Evolutionary conservation across 345 rosid species (phyloP), one percentile per base, ranked within the genome.

Genomic region (Arabis hirsuta): DNA sequence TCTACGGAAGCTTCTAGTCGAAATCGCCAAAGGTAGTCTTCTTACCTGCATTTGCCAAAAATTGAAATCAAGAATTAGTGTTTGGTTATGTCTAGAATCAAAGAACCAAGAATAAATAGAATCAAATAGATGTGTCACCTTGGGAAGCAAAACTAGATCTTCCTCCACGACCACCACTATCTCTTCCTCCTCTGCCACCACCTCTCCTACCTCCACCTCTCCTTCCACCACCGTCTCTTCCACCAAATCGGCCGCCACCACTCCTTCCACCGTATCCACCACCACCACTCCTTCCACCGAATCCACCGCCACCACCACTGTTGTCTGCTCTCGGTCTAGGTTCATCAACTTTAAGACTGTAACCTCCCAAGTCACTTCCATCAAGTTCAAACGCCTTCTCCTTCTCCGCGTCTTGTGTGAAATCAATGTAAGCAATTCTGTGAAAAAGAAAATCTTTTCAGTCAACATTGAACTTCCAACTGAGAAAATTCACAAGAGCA

Each of bases 401-500:
- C 67, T 86, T 90, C 77, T 67, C 86, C 27, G 84, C 41, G 6
- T 56, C 51, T n/a, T 87, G 88, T 0, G 62, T 22, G 20, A 92
- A 92, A 34, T 85, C 94, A 56, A 95, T 1, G 73, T 86, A 91
- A 4, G 98, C 96, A 80, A 83, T 73, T 69, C 98, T 95, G 84
- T 53, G 71, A 74, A 48, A 19, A 22, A 6, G 38, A 19, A 14
- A n/a, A 16, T 24, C 32, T 9, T 9, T 24, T 27, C 20, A 34
- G 27, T 45, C 10, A 46, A 20, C 9, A 45, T 5, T 32, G 3
- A 12, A 38, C 41, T 34, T 0, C 12, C 3, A 36, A 39, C 6
- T 38, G 10, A 48, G 8, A 52, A 43, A 29, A 29, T 4, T 19
- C 22, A 29, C 16, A 24, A 50, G n/a, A 7, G 29, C 38, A 9